phyloP scores from a whole-genome alignment of 768 basidiomycete species.

The Naganishia vaughanmartiniae region DNA sequence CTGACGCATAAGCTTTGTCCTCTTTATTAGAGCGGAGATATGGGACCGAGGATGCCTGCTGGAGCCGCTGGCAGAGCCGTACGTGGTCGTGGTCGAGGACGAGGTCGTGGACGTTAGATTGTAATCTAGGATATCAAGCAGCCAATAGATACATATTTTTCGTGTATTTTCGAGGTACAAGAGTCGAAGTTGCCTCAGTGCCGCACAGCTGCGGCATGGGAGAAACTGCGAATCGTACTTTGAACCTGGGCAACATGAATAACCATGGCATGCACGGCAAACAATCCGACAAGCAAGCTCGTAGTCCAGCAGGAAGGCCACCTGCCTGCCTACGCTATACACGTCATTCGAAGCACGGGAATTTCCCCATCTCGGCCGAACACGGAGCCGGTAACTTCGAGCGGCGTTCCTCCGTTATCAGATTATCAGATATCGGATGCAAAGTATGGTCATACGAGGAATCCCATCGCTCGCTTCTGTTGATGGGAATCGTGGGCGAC shows the following conservation, averaged over 20 bases:
- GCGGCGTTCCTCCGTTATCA: slow-evolving; percentile 12
- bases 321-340: no score
- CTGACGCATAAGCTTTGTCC: not conserved
- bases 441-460: slow-evolving; percentile 2
- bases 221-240: no score
- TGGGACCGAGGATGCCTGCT: slow-evolving; percentile 87
- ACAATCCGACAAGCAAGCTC: no score
- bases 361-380: not conserved
- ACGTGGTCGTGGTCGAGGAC: slow-evolving; percentile 1
- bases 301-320: no score
- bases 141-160: not conserved
- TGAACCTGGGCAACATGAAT: no score
- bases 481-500: not conserved
- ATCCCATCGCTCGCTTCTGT: not conserved
- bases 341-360: not conserved
- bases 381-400: not conserved
- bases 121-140: slow-evolving; percentile 3
- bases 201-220: no score
- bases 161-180: not conserved
- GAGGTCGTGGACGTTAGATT: slow-evolving; percentile 10
- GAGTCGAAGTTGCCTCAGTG: no score
- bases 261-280: no score
- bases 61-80: slow-evolving; percentile 70
- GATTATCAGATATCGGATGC: slow-evolving; percentile 20
- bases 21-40: slow-evolving; percentile 59